These are phyloP conservation scores for Mercurialis annua DNA, from an alignment of 345 rosid genomes.

Conservation along the genomic window DNA sequence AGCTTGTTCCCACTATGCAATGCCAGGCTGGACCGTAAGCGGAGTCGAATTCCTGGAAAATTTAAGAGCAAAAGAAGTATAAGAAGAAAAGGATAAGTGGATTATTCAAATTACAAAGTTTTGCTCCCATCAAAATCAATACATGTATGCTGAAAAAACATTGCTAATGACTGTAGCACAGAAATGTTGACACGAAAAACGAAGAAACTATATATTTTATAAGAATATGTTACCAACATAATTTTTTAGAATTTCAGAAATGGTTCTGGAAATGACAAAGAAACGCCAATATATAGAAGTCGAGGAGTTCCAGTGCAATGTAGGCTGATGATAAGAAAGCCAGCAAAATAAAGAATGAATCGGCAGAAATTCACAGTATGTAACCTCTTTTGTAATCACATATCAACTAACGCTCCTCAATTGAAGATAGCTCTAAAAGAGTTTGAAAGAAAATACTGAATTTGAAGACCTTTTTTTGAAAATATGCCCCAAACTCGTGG, in stretches of 20 bases:
- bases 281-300: too few species aligned
- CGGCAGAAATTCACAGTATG: not conserved
- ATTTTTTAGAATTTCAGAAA: too few species aligned
- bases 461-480: not conserved
- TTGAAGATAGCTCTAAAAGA: not conserved
- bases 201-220: too few species aligned
- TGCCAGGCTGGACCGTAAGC: constrained; percentile 97
- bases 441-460: not conserved
- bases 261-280: too few species aligned
- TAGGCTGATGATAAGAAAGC: not conserved
- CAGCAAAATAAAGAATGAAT: not conserved
- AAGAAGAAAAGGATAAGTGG: not conserved
- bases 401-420: not conserved
- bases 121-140: not conserved
- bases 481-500: not conserved
- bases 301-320: too few species aligned
- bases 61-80: not conserved
- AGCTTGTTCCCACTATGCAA: constrained; percentile 95
- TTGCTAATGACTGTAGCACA: too few species aligned
- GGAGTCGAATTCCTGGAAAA: constrained; percentile 76
- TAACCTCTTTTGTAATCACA: not conserved
- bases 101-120: not conserved
- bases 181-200: too few species aligned
- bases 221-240: too few species aligned
- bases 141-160: not conserved